Evolutionary conservation across 768 basidiomycete genomes (phyloP), one percentile per base, ranked within the genome.

Genomic region (Leucosporidium yakuticum): DNA sequence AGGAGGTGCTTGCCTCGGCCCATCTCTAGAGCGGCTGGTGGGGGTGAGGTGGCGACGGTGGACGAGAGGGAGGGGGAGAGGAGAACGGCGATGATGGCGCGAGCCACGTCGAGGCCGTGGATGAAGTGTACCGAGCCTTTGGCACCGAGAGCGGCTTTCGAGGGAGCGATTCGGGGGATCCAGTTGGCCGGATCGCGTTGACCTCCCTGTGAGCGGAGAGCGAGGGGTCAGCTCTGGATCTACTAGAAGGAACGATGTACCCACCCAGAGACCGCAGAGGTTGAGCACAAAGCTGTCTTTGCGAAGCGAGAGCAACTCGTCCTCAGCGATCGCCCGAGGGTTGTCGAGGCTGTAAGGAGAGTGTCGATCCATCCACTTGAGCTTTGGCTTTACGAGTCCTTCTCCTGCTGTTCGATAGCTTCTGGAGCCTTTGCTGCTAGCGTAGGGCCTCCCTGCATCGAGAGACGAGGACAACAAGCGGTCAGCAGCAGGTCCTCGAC

Each of bases 81-180:
- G 71, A 84, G 84, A 1, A 87, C 81, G n/a, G 85, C 85, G 39
- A 87, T 77, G 70, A 87, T 81, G 19, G 83, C 83, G 20, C 84
- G 82, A 20, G 86, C 81, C 58, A 86, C 80, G 75, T 87, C 86
- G 56, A 80, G 61, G 27, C 70, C 87, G 76, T 87, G 86, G 62
- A 87, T 82, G 74, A 87, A 76, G 74, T 87, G 86, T 7, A 87
- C 67, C 69, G 84, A 84, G 11, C 83, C 83, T 83, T 87, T 87
- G 20, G 71, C 75, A 36, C 74, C 79, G 67, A 87, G 75, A 0
- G 80, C 81, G 12, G 85, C 85, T 74, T 86, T 86, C 6, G 82
- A 81, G 0, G 84, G 81, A 0, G 84, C 84, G n/a, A 87, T 81
- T 19, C 81, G 79, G 2, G 75, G 73, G 9, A 87, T 80, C 82